Base-by-base conservation (phyloP, 306 rosid species). In the Inga leiocalycina region DNA sequence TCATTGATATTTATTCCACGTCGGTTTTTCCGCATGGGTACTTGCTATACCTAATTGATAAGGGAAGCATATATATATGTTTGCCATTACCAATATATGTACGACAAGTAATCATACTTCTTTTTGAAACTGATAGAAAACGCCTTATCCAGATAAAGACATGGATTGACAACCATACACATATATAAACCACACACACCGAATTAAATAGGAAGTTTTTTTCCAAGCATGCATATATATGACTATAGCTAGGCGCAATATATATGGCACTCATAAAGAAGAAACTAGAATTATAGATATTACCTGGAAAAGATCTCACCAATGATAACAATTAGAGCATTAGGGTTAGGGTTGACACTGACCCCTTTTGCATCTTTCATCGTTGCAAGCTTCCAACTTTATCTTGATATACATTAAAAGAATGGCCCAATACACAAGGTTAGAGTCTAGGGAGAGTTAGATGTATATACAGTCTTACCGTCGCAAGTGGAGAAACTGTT, bases 281-380 rank as follows among this genome's bases (percentile, higher is more conserved):
- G 20, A 30, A 20, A 30, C 32, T 57, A 3, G 41, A 35, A 9
- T 43, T 46, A 46, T 46, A 46, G 13, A 46, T 46, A 49, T 49
- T 39, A 93, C 97, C 97, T 95, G 97, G 90, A 91, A 91, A n/a
- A 95, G 77, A 78, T 90, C 94, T 39, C 43, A 6, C 98, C 98
- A 65, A 94, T 73, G 81, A 91, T 93, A 82, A 93, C 87, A 46
- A 90, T 80, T 20, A 91, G 81, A 80, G 92, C 88, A 19, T 59
- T 48, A 12, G 90, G 90, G 68, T 87, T 87, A 57, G 93, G 93
- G 48, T 89, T 78, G 59, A 91, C 91, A 57, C 30, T 69, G 74
- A 91, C 13, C 95, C 93, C 90, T n/a, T 82, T 84, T 56, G 87
- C 90, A 80, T 86, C 87, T 80, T 85, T 88, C 76, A 88, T 13